These are phyloP conservation scores for Daldinia bambusicola DNA, from an alignment of 495 filamentous ascomycete genomes.

Conservation along the genomic window DNA sequence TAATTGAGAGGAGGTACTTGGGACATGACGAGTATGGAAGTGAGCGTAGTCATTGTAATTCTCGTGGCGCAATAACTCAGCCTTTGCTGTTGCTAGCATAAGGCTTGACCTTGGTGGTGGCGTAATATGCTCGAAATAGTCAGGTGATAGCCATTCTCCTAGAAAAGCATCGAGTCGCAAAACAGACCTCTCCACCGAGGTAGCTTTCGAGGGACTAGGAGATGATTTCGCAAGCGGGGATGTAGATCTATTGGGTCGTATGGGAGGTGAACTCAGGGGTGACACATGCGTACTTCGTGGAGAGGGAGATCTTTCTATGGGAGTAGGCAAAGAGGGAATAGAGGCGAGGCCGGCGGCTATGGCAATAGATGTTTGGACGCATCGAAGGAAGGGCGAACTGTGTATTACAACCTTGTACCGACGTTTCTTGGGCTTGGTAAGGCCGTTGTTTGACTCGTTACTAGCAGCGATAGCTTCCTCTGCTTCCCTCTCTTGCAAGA, in stretches of 20 bases:
- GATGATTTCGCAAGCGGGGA: slow-evolving; percentile 15
- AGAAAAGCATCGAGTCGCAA: slow-evolving; percentile 91
- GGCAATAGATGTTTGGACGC: slow-evolving; percentile 89
- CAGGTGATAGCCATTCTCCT: slow-evolving; percentile 93
- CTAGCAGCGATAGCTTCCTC: slow-evolving; percentile 47
- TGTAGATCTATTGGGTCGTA: slow-evolving; percentile 36
- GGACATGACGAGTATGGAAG: slow-evolving; percentile 50
- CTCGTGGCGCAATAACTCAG: slow-evolving; percentile 77
- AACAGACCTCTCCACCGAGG: slow-evolving; percentile 60
- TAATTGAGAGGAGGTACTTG: slow-evolving; percentile 46
- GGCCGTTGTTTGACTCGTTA: slow-evolving; percentile 31
- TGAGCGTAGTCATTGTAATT: slow-evolving; percentile 65
- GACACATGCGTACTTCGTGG: slow-evolving; percentile 46
- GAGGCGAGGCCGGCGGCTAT: slow-evolving; percentile 89
- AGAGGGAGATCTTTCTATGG: slow-evolving; percentile 47
- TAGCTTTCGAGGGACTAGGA: neutral
- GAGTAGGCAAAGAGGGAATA: slow-evolving; percentile 53
- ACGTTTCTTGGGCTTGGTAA: slow-evolving; percentile 55
- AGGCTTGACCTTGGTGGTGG: slow-evolving; percentile 85
- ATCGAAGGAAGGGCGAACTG: slow-evolving; percentile 90
- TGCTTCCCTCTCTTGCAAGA: slow-evolving; percentile 66
- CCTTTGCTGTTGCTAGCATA: slow-evolving; percentile 89
- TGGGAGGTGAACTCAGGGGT: slow-evolving; percentile 33
- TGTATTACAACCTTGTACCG: slow-evolving; percentile 87
- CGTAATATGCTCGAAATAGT: slow-evolving; percentile 92